Base-by-base conservation (phyloP, 2,329 filamentous ascomycete genomes). In the Ilyonectria mors-panacis region DNA sequence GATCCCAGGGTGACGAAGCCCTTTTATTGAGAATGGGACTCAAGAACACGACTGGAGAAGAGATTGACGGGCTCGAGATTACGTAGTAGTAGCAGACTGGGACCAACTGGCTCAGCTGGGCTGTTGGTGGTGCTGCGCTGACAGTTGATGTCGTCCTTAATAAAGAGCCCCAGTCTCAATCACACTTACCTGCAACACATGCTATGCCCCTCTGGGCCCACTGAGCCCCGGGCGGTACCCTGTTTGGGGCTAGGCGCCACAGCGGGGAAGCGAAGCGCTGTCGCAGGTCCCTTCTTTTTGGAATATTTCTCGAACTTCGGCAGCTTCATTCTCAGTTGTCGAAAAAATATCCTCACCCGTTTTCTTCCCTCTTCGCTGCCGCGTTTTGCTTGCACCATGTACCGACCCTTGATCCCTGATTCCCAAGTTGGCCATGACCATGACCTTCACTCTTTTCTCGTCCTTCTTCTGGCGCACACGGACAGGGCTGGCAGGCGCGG, bases 251-350 rank as follows among this genome's bases (percentile, higher is more conserved):
- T 48, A 60, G 45, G 23, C 35, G 33, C 5, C 3, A 2, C 5
- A 28, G 39, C 19, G 13, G 54, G 39, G 23, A 35, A 35, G 17
- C 28, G 17, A 37, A 42, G 59, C 23, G 28, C 23, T 50, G 63
- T 58, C 54, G 55, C 61, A 53, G 55, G 54, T 59, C 37, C 33
- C 23, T 65, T 47, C 5, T 19, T 48, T 50, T 58, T 37, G 63
- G 56, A 56, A 61, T 19, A 42, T 63, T 66, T 66, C 63, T 73
- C 62, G 63, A 74, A 73, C 62, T 54, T 65, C 57, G 61, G 6
- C 47, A 58, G 53, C 68, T 55, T 67, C 62, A 66, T 53, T 51
- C 53, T 71, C 45, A 51, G 59, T 47, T 23, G 26, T 26, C 53
- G 35, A 26, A n/a, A 26, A 30, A 26, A 30, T 47, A 21, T 57